Base-by-base conservation (phyloP, 331 rosid species). In the Prunus yedoensis region DNA sequence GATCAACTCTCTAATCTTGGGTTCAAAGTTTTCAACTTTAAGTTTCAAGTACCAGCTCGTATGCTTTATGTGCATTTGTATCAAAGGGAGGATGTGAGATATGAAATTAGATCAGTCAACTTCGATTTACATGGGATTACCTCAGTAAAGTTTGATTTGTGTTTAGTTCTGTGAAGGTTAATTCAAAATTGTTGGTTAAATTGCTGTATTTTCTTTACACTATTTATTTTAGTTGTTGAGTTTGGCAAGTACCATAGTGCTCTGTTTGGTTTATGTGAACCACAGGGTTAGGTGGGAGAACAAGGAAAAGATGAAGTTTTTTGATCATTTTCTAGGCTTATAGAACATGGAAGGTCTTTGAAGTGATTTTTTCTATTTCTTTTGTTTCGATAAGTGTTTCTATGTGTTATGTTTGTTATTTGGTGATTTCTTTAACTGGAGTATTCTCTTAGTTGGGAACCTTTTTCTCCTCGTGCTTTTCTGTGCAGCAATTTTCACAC, bases 241-340 rank as follows among this genome's bases (percentile, higher is more conserved):
- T 67, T 46, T 0, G 38, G 28, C n/a, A 10, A 16, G 71, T 73
- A 41, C 8, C 5, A 52, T 71, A 8, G 17, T 23, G 57, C 14
- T 59, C 58, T 57, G 38, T 41, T 58, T 75, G 59, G 61, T 75
- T 53, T 25, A 23, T 20, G 50, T 35, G 54, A 66, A 43, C n/a
- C 4, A 20, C 53, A 5, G 27, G 46, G 74, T 28, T 68, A 7
- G 32, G 38, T 12, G 20, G 69, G 51, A 51, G 45, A 43, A 20
- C 28, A 11, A 60, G 23, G 5, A 14, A 60, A 77, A 3, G 14
- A 10, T 47, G 45, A 13, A 67, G 2, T n/a, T 45, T 25, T 27
- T 38, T 38, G 14, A 58, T 28, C n/a, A 59, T 25, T 30, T 47
- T n/a, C 21, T 63, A 35, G 25, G 2, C 28, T 41, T 59, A 1